Evolutionary conservation across 2,329 filamentous ascomycete species (phyloP).

Genomic region (Dothistroma septosporum): DNA sequence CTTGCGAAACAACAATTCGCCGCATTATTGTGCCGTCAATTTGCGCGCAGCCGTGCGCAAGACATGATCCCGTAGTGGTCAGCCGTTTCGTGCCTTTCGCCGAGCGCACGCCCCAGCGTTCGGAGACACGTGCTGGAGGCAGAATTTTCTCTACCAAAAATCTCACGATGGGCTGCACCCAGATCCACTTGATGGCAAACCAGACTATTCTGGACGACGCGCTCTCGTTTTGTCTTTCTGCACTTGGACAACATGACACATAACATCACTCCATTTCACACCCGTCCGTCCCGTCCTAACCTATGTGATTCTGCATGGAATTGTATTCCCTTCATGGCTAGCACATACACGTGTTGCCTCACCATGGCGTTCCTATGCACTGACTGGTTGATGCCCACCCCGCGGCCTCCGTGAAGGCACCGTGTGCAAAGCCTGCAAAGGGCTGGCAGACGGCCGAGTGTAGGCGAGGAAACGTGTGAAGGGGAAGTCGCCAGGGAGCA

Average conservation of each 20-base stretch:
- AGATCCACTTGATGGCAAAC: constrained; percentile 8
- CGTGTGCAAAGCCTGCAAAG: constrained; percentile 9
- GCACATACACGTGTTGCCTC: constrained; percentile 12
- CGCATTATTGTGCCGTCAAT: neutral
- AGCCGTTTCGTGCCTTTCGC: neutral
- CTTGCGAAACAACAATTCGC: too few relatives aligned
- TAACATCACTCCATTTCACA: neutral
- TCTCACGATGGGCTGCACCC: neutral
- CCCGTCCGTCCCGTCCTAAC: constrained; percentile 6
- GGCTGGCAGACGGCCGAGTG: neutral
- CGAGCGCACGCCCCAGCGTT: neutral
- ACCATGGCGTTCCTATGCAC: constrained; percentile 4
- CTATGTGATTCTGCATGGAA: constrained; percentile 9
- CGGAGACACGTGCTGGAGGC: constrained; percentile 2
- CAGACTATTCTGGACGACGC: constrained; percentile 1
- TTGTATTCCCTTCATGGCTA: constrained; percentile 13
- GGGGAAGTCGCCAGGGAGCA: neutral
- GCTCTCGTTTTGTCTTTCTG: constrained; percentile 6
- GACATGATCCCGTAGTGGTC: neutral
- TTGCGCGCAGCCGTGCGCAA: neutral
- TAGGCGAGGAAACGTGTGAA: neutral
- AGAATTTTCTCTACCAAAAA: constrained; percentile 4
- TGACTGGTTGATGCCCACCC: constrained; percentile 7
- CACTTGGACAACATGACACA: constrained; percentile 10
- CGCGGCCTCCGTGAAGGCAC: constrained; percentile 7